Conservation (phyloP, 805 yeast genomes). For the Debaryomyces hansenii region DNA sequence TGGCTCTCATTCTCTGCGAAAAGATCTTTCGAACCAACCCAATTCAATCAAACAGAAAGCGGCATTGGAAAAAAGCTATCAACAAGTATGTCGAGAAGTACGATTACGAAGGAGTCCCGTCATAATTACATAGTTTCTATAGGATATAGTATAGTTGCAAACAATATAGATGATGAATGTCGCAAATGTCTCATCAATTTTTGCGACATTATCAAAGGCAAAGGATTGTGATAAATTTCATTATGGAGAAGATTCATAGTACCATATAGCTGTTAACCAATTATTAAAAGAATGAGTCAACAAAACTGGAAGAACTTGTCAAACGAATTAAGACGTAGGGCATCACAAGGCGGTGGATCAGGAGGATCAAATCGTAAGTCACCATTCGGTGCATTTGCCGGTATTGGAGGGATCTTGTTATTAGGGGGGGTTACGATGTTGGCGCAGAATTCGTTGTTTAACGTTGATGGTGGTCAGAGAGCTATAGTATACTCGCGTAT, state of each 20-base stretch:
- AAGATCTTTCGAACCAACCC: constrained; percentile 61
- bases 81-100: constrained; percentile 55
- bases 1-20: constrained; percentile 52
- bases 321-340: constrained; percentile 42
- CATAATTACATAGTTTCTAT: constrained; percentile 29
- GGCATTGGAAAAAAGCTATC: constrained; percentile 60
- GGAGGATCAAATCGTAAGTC: constrained; percentile 27
- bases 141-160: not conserved
- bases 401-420: constrained; percentile 40
- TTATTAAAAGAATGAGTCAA: constrained; percentile 33
- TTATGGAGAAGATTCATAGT: not conserved
- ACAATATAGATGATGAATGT: not conserved
- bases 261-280: not conserved
- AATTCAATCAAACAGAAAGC: constrained; percentile 64
- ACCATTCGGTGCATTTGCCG: constrained; percentile 41
- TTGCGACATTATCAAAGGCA: constrained; percentile 4
- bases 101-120: constrained; percentile 87
- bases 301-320: constrained; percentile 43
- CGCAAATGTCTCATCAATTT: not conserved
- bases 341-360: constrained; percentile 25
- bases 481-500: constrained; percentile 91
- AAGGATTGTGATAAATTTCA: not conserved
- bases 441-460: constrained; percentile 46
- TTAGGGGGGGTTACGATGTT: constrained; percentile 41
- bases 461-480: constrained; percentile 98